These are phyloP conservation scores for Corrigiola litoralis DNA, from an alignment of 179 eudicot genomes.

Conservation along the genomic window DNA sequence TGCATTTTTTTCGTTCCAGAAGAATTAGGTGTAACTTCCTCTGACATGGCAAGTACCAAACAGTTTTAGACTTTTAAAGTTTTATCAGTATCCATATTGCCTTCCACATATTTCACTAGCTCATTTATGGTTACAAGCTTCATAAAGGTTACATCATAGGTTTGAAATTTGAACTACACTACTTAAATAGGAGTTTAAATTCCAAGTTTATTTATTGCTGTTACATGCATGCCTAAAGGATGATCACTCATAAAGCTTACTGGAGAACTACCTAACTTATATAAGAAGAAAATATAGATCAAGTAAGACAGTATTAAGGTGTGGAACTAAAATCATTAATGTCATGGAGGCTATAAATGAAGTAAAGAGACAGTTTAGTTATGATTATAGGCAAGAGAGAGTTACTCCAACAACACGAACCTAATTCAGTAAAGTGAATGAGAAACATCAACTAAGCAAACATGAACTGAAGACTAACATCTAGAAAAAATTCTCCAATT, in stretches of 20 bases:
- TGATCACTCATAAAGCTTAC: neutral
- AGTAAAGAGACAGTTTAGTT: neutral
- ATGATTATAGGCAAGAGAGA: neutral
- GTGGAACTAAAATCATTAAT: neutral
- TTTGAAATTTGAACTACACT: constrained; percentile 17
- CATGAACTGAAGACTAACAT: constrained; percentile 8
- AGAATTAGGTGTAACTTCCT: constrained; percentile 8
- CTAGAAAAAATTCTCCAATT: neutral
- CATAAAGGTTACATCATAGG: neutral
- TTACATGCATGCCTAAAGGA: neutral
- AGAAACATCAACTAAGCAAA: neutral
- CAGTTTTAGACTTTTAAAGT: neutral
- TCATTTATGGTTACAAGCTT: constrained; percentile 14
- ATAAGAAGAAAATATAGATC: neutral
- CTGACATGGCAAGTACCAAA: neutral
- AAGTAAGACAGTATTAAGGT: neutral
- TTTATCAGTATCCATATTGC: neutral
- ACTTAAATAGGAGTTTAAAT: neutral
- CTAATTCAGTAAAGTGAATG: constrained; percentile 5
- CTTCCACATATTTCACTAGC: constrained; percentile 9
- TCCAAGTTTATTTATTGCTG: neutral
- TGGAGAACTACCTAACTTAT: neutral
- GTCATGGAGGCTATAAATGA: neutral
- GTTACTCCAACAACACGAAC: neutral
- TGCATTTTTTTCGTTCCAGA: neutral